Base-by-base conservation (phyloP, 2,329 filamentous ascomycete species). In the Fusarium tjaetaba region DNA sequence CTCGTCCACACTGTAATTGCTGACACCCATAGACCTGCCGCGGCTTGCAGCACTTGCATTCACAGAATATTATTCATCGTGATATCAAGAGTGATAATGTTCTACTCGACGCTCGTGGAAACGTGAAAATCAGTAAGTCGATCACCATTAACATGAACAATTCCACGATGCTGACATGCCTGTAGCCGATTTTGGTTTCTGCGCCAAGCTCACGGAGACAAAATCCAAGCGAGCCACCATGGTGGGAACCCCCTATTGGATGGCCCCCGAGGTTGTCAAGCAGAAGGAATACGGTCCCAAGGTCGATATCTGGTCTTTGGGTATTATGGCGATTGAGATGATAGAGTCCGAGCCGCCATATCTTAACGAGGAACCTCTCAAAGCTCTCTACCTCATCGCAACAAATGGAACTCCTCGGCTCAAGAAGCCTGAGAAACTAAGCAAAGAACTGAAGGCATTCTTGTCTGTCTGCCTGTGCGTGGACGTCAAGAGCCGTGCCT, bases 271-370 rank as follows among this genome's bases (percentile, higher is more conserved):
- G 84, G 96, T 99, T 49, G 96, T 99, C 81, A 98, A 98, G 86
- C 96, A 98, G 83, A 98, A 98, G 86, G 96, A 98, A 83, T 99
- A 99, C 80, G 96, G 96, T 43, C 93, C 94, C 80, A 98, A 98
- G 87, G 96, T 98, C 72, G 96, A 99, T 81, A 97, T 98, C 80
- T 99, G 96, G 96, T 98, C 95, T 36, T 87, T 99, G 71, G 96
- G 96, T 80, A 99, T 99, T 85, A 99, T 98, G 96, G 96, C 96
- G 30, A 98, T 99, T 79, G 96, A 99, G 84, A 98, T 99, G 96
- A 98, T 98, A 80, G 96, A 99, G 82, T 97, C 94, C 24, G 96
- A 99, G 83, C 96, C 96, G 11, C 96, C 96, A 1, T 99, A 99
- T 82, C 90, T 98, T 42, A 98, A 98, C 84, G 96, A 98, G 84